A percentile compares a stretch with the other conserved stretches of the same genome.
phyloP scores from a whole-genome alignment of 2,329 filamentous ascomycete species.

The Arthrobotrys pseudoclavata region DNA sequence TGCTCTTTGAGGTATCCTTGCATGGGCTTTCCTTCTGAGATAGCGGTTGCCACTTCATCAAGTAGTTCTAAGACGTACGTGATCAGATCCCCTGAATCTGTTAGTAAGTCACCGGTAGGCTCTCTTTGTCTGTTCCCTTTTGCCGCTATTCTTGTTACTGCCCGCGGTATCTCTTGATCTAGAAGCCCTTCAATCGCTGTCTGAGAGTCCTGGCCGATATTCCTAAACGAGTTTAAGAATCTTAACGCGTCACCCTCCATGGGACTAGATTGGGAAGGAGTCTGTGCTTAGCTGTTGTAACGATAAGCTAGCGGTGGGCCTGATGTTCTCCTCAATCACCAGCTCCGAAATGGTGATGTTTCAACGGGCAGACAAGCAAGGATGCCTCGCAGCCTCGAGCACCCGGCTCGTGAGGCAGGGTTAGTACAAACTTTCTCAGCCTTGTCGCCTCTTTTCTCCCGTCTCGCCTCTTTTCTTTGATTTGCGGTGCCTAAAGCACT shows the following conservation, averaged over 20 bases:
- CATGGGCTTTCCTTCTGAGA: neutral
- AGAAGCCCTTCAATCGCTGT: neutral
- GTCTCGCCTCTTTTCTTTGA: constrained; percentile 16
- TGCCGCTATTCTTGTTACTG: neutral
- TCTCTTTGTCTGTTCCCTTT: neutral
- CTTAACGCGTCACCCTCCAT: constrained; percentile 4
- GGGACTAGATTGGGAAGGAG: neutral
- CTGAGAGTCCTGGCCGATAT: neutral
- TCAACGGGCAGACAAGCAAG: neutral
- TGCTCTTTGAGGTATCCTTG: neutral
- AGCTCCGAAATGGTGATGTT: constrained; percentile 1
- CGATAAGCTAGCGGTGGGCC: neutral
- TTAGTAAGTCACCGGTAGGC: constrained; percentile 1
- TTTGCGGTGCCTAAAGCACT: neutral
- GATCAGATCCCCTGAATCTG: constrained; percentile 15
- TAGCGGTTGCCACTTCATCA: constrained; percentile 2
- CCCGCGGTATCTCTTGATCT: neutral
- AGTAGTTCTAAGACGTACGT: constrained; percentile 13
- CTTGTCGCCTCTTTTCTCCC: constrained; percentile 23
- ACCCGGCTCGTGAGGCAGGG: neutral
- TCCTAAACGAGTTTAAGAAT: neutral
- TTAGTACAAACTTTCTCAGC: constrained; percentile 14
- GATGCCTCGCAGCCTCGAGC: constrained; percentile 13
- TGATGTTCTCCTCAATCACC: neutral
- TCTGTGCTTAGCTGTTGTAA: neutral